Conservation (phyloP, 345 rosid species). For the Geranium brycei region DNA sequence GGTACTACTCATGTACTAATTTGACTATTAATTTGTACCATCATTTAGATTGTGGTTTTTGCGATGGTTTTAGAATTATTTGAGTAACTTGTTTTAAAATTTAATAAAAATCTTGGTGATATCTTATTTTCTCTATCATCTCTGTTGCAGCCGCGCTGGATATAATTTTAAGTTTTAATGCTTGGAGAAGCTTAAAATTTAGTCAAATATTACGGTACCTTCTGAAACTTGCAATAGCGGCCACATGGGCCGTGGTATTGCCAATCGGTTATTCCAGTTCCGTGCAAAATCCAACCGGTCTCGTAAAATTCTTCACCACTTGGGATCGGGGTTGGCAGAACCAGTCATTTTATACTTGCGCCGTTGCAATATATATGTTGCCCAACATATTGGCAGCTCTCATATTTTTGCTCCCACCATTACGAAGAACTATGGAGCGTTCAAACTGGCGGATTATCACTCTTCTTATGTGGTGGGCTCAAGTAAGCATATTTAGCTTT, state of each 20-base stretch:
- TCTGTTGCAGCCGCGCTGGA: constrained; percentile 58
- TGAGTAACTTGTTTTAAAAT: too few relatives aligned
- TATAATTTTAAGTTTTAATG: constrained; percentile 65
- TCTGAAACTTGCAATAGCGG: constrained; percentile 64
- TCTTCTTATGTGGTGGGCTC: constrained; percentile 96
- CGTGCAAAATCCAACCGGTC: constrained; percentile 64
- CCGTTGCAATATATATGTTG: constrained; percentile 62
- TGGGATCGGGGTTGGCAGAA: constrained; percentile 56
- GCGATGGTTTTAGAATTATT: too few relatives aligned
- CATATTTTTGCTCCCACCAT: constrained; percentile 60
- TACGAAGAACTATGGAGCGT: constrained; percentile 72
- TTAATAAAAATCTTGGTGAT: neutral
- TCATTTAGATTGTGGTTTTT: neutral
- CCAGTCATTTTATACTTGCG: constrained; percentile 53
- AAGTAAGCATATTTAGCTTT: constrained; percentile 35
- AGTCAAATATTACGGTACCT: constrained; percentile 71
- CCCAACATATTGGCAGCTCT: constrained; percentile 66
- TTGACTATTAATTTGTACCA: neutral
- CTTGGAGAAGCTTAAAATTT: constrained; percentile 72
- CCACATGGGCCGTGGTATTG: constrained; percentile 70
- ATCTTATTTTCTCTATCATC: neutral
- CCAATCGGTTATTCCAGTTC: constrained; percentile 67
- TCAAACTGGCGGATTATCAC: constrained; percentile 70
- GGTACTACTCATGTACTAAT: constrained; percentile 26
- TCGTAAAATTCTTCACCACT: constrained; percentile 47